Conservation (phyloP, 2,329 filamentous ascomycete genomes). For the Zasmidium cellare region DNA sequence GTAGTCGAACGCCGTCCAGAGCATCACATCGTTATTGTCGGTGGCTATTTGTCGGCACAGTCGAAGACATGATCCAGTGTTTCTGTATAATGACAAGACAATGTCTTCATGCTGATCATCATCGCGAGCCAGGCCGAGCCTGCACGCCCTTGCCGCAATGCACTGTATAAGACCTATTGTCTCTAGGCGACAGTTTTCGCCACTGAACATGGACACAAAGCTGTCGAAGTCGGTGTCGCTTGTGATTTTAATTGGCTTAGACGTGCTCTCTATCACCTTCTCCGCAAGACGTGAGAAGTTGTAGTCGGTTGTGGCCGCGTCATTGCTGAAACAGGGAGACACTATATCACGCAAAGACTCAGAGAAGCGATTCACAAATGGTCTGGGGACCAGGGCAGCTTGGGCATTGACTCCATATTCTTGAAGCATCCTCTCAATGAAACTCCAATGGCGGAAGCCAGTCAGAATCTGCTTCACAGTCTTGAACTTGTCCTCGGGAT, state of each 20-base stretch:
- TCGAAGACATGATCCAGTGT: conserved; percentile 6
- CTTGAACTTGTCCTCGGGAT: background rate
- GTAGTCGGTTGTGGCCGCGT: background rate
- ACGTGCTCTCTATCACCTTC: conserved; percentile 1
- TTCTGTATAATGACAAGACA: conserved; percentile 9
- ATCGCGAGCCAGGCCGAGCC: conserved; percentile 3
- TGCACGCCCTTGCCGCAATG: conserved; percentile 12
- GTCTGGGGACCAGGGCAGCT: conserved; percentile 5
- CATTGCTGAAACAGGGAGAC: background rate
- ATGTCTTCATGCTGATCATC: conserved; percentile 9
- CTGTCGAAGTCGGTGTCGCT: background rate
- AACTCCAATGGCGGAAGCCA: background rate
- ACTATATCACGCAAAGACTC: conserved; percentile 1
- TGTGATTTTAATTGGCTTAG: background rate
- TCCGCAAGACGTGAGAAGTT: background rate
- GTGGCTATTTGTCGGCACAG: conserved; percentile 14
- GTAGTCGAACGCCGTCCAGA: conserved; percentile 14
- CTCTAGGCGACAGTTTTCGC: conserved; percentile 19
- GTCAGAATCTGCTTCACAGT: conserved; percentile 4
- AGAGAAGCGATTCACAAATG: background rate
- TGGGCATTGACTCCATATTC: conserved; percentile 4
- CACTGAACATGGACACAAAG: conserved; percentile 18
- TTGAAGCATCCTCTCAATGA: conserved; percentile 7
- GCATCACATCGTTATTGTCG: conserved; percentile 18
- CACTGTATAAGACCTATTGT: conserved; percentile 20